Conservation (phyloP, 2,329 filamentous ascomycete species). For the Alternaria arbusti region DNA sequence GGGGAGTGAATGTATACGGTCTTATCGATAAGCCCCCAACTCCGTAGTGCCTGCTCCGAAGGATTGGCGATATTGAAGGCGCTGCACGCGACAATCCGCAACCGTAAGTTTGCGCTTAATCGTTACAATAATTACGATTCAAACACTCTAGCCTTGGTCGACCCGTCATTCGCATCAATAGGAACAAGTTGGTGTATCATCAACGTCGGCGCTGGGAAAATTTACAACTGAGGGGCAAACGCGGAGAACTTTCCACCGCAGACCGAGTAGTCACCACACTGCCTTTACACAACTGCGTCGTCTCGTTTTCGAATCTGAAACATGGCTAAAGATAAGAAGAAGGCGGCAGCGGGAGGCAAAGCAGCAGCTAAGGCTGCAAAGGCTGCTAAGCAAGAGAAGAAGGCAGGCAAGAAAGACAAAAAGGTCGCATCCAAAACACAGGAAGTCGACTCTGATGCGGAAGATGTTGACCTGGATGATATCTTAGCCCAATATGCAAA, state of each 20-base stretch:
- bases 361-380: slow-evolving; percentile 61
- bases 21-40: slow-evolving; percentile 29
- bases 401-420: slow-evolving; percentile 76
- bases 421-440: slow-evolving; percentile 75
- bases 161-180: neutral
- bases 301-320: neutral
- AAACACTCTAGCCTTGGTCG: too few species aligned
- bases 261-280: neutral
- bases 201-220: slow-evolving; percentile 10
- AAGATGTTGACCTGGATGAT: slow-evolving; percentile 90
- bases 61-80: neutral
- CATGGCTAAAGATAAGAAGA: slow-evolving; percentile 63
- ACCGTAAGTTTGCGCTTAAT: neutral
- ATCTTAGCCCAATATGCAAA: slow-evolving; percentile 93
- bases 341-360: slow-evolving; percentile 51
- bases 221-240: slow-evolving; percentile 30
- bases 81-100: neutral
- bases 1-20: slow-evolving; percentile 17
- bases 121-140: neutral
- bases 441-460: slow-evolving; percentile 83
- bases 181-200: neutral
- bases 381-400: slow-evolving; percentile 82
- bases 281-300: neutral
- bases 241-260: neutral
- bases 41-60: slow-evolving; percentile 24